A percentile compares a stretch with the other conserved stretches of the same genome.
Evolutionary conservation across 2,329 filamentous ascomycete genomes (phyloP).

Genomic region (Paecilomyces formosus): DNA sequence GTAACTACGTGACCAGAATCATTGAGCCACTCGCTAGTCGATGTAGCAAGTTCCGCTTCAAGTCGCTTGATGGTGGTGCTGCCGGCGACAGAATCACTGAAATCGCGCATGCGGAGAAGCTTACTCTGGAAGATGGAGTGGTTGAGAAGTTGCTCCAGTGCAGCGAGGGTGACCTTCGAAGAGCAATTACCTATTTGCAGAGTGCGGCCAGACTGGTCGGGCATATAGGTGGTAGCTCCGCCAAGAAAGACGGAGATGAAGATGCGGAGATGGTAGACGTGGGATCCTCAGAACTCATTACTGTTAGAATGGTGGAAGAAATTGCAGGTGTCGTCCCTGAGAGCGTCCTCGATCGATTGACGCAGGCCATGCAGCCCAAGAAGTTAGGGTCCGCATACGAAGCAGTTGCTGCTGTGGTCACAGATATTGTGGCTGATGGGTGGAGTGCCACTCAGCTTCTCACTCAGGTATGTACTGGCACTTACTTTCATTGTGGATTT

Average conservation of each 20-base stretch:
- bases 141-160: constrained; percentile 77
- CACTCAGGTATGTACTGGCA: constrained; percentile 54
- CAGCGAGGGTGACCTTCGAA: constrained; percentile 88
- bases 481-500: not conserved
- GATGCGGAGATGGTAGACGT: constrained; percentile 57
- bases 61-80: constrained; percentile 82
- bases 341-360: constrained; percentile 60
- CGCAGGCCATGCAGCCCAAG: constrained; percentile 68
- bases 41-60: constrained; percentile 97
- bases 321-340: constrained; percentile 92
- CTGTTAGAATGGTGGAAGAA: constrained; percentile 76
- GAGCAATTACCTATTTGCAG: constrained; percentile 93
- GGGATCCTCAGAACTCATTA: constrained; percentile 49
- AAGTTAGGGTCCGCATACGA: constrained; percentile 60
- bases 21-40: constrained; percentile 91
- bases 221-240: constrained; percentile 42
- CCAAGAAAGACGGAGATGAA: constrained; percentile 40
- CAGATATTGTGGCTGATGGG: constrained; percentile 88
- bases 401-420: constrained; percentile 68
- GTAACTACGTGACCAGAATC: constrained; percentile 97
- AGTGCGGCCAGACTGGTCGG: constrained; percentile 86
- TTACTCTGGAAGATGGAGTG: constrained; percentile 69
- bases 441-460: constrained; percentile 93
- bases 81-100: constrained; percentile 70
- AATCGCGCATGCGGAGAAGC: constrained; percentile 73